These are phyloP conservation scores for Saccharomycopsis capsularis DNA, from an alignment of 805 yeast genomes.

Conservation along the genomic window DNA sequence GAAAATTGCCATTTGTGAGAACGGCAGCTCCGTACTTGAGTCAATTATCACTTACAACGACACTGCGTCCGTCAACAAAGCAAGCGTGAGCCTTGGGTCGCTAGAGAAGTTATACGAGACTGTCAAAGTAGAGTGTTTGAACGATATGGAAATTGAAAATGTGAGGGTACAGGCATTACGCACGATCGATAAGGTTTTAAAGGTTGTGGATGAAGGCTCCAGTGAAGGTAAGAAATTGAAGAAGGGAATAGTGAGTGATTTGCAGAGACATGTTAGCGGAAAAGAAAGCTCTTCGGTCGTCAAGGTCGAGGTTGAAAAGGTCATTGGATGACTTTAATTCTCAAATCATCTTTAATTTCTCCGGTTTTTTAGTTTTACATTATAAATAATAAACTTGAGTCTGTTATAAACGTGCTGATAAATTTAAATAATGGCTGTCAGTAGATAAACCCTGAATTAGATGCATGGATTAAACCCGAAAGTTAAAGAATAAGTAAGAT, in stretches of 20 bases:
- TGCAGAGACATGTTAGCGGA: constrained; percentile 24
- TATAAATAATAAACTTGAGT: too few species aligned
- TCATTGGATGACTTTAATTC: too few species aligned
- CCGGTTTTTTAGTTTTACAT: too few species aligned
- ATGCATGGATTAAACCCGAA: too few species aligned
- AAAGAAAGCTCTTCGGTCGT: constrained; percentile 46
- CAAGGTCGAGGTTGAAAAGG: constrained; percentile 28
- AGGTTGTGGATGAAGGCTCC: constrained; percentile 19
- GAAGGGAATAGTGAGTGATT: constrained; percentile 19
- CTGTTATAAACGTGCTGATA: too few species aligned
- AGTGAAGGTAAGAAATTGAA: constrained; percentile 22
- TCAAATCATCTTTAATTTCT: too few species aligned
- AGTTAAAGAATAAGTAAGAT: too few species aligned
- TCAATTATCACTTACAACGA: constrained; percentile 14
- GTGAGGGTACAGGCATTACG: constrained; percentile 47
- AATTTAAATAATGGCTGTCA: too few species aligned
- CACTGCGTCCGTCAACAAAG: neutral
- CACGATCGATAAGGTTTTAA: constrained; percentile 28
- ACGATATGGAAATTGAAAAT: constrained; percentile 43
- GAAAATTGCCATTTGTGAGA: constrained; percentile 40
- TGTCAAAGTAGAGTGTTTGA: constrained; percentile 30
- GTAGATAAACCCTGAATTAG: too few species aligned
- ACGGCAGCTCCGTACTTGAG: constrained; percentile 27
- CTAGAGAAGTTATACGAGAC: constrained; percentile 25
- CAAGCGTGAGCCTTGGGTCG: constrained; percentile 5